Evolutionary conservation across 2,329 filamentous ascomycete species (phyloP), one percentile per base, ranked within the genome.

Genomic region (Aspergillus viridinutans): DNA sequence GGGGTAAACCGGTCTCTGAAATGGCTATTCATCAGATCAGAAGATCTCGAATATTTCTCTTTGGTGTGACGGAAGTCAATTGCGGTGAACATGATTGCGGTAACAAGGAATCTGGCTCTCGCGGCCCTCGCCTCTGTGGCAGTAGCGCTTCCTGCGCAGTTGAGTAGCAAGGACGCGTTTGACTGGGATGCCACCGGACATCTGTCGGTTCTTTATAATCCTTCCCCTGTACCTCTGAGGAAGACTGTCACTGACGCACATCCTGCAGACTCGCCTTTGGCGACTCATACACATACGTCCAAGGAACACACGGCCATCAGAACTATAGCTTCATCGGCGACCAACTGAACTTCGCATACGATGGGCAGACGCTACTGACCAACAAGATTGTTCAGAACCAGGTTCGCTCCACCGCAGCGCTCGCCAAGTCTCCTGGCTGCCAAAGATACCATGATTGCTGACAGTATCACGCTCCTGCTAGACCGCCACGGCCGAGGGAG

Each of bases 321-420:
- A 80, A 82, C 57, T 83, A 73, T 62, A 81, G 77, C 54, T 84
- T 83, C 68, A 83, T 84, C 49, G 80, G 80, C n/a, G 79, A 81
- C 59, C 72, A 74, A 49, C 69, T 79, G n/a, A 71, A 81, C 56
- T 74, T 78, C 32, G 68, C 73, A 26, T 83, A 78, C 61, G 75
- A 76, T 0, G 68, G 77, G 0, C 54, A 72, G 7, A 67, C 76
- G 14, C 73, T 84, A 0, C 70, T 83, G 14, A 69, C 68, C 1
- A 71, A 81, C 62, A 69, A 74, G 57, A 84, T 84, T 57, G 75
- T 83, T 2, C 80, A 83, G 45, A 82, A 83, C 42, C 66, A 68
- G 58, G 68, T 67, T 50, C 57, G 62, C 32, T 38, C 32, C 32
- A 17, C 32, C 32, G 14, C 14, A 38, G 32, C 4, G 32, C 14